Evolutionary conservation across 306 rosid species (phyloP), one percentile per base, ranked within the genome.

Genomic region (Rubus idaeus): DNA sequence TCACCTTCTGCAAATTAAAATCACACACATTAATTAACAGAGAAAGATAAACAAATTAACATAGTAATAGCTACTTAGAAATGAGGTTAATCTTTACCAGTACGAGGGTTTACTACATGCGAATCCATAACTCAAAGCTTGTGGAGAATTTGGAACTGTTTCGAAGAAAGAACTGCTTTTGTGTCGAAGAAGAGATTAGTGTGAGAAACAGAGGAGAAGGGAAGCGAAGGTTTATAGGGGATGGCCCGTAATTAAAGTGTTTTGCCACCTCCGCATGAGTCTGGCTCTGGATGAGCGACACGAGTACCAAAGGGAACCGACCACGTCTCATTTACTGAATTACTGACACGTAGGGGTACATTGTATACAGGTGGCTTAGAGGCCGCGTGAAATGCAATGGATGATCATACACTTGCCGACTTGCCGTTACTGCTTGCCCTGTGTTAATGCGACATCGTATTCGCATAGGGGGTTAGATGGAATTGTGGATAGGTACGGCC

Each of bases 191-290:
- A 26, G 35, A 37, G n/a, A 1, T n/a, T n/a, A n/a, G n/a, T n/a
- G 35, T 20, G 69, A 26, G 58, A 35, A 0, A 7, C 44, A 64
- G 26, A 70, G 2, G 1, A 1, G 40, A 1, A 5, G 35, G 12
- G 73, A 20, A 23, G 6, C 2, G 37, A 26, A 50, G 44, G 68
- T 79, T 73, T 86, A 82, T 78, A 86, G 80, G 80, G 67, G 56
- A 70, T 57, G 10, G 60, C 16, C 2, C 14, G 23, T 1, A 30
- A n/a, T 6, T 17, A 16, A 45, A 37, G 47, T 40, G 62, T 0
- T 52, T 70, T 81, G 89, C 88, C 89, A 82, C 87, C 84, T 80
- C 77, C 63, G 70, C 87, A 63, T 78, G 78, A 30, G 5, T 58
- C 81, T 82, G 90, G 82, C 86, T 12, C 49, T 49, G n/a, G 8